Evolutionary conservation across 1,284 basidiomycete genomes (phyloP), one percentile per base, ranked within the genome.

Genomic region (Leccinum subfulvum): DNA sequence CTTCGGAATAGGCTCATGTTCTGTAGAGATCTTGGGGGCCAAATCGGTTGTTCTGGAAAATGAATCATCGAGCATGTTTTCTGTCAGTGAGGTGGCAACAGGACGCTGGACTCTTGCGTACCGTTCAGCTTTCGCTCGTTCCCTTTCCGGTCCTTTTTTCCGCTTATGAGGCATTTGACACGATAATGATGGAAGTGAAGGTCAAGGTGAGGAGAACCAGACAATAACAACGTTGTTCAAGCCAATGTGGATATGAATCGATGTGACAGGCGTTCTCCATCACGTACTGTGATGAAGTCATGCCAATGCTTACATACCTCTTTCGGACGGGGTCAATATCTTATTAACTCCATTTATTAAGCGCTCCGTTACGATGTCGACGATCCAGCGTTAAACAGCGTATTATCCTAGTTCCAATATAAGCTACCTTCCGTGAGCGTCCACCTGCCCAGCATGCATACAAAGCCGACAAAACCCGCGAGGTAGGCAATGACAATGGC

Each of bases 1-100:
- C 75, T 91, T 92, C 3, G 90, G 90, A 23, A 91, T 81, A 7
- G 80, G 77, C 67, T 91, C 90, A 54, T 78, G 74, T 65, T 72
- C 73, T 16, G 82, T 64, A 2, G 79, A 75, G 13, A 77, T 70
- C 66, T 78, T 78, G 44, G 72, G 73, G 9, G 84, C 83, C 21
- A 82, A 71, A 73, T 88, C 81, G 58, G 74, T 67, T 47, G 81
- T 82, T 69, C 87, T 89, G 62, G 16, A 56, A 41, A 30, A 56
- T 33, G 56, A 9, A 23, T 57, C 7, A 37, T 60, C 61, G 37
- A 35, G 13, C 58, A 30, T 56, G 57, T 59, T 53, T 47, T 53
- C 11, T 16, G 13, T 54, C 57, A 54, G 11, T 58, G 13, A 44
- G 57, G 30, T 33, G 47, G n/a, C 10, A 11, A 30, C 33, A 6